Percentiles rank a stretch among this genome's conserved stretches.
Evolutionary conservation across 257 asterid genomes (phyloP).

Genomic region (Thymus mandschuricus): DNA sequence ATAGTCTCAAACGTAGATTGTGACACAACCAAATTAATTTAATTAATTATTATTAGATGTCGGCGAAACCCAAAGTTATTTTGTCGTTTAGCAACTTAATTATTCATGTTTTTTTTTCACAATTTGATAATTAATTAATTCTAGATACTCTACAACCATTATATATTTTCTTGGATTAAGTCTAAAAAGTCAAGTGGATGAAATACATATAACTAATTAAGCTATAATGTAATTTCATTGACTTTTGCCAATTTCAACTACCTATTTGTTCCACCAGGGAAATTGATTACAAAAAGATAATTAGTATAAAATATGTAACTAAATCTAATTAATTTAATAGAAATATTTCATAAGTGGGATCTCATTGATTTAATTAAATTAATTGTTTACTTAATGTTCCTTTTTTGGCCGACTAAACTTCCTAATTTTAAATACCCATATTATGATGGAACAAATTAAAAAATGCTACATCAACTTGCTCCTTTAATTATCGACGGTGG

Average conservation of each 20-base stretch:
- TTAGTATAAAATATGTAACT: too few species aligned
- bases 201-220: neutral
- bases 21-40: neutral
- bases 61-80: neutral
- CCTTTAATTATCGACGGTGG: too few species aligned
- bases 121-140: slow-evolving; percentile 1
- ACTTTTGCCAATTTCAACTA: slow-evolving; percentile 12
- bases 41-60: neutral
- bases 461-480: too few species aligned
- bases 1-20: neutral
- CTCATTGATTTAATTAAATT: neutral
- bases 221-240: slow-evolving; percentile 8
- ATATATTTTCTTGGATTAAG: neutral
- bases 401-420: neutral
- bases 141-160: slow-evolving; percentile 1
- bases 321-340: neutral
- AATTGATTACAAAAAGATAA: neutral
- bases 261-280: neutral
- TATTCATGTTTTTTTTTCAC: neutral
- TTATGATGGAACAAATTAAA: neutral
- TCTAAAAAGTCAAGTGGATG: slow-evolving; percentile 17
- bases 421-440: neutral
- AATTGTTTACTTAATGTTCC: neutral
- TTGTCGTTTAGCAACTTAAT: neutral
- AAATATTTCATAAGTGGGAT: neutral